phyloP scores from a whole-genome alignment of 371 early-diverging fungal species.

The Basidiobolus meristosporus region DNA sequence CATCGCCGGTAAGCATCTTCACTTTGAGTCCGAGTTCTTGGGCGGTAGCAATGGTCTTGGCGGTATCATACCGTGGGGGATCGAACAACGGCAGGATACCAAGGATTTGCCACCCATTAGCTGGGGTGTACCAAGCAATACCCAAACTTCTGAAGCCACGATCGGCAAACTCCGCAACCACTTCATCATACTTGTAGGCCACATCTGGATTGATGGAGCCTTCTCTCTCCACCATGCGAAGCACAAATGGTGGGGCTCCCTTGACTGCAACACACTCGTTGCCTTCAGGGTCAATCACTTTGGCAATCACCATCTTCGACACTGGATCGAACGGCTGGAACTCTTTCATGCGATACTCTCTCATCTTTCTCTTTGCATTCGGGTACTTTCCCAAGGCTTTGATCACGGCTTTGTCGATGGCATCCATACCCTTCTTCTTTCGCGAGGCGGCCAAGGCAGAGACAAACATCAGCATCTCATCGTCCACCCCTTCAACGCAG shows the following conservation, averaged over 20 bases:
- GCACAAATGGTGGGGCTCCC: conserved; percentile 55
- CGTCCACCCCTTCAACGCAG: conserved; percentile 29
- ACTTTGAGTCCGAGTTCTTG: conserved; percentile 72
- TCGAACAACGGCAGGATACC: conserved; percentile 68
- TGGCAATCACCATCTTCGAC: neutral
- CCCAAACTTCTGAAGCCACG: conserved; percentile 75
- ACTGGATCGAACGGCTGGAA: conserved; percentile 19
- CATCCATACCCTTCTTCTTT: conserved; percentile 47
- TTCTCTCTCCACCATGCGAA: conserved; percentile 23
- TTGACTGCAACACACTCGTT: neutral
- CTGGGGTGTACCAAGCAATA: conserved; percentile 25
- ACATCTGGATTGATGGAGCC: neutral
- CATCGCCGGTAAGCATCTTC: conserved; percentile 93
- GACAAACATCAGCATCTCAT: conserved; percentile 30
- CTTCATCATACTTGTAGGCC: conserved; percentile 21
- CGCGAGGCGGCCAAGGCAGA: conserved; percentile 37
- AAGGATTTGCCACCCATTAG: conserved; percentile 28
- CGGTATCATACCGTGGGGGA: conserved; percentile 67
- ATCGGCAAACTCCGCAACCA: conserved; percentile 48
- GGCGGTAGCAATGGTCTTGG: conserved; percentile 67
- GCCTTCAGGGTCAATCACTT: neutral
- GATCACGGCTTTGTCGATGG: conserved; percentile 52
- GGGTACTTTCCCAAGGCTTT: conserved; percentile 16
- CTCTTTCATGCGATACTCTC: conserved; percentile 16
- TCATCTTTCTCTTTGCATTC: no score